phyloP scores from a whole-genome alignment of 1,139 yeast species.

The Waltiozyma sp. region DNA sequence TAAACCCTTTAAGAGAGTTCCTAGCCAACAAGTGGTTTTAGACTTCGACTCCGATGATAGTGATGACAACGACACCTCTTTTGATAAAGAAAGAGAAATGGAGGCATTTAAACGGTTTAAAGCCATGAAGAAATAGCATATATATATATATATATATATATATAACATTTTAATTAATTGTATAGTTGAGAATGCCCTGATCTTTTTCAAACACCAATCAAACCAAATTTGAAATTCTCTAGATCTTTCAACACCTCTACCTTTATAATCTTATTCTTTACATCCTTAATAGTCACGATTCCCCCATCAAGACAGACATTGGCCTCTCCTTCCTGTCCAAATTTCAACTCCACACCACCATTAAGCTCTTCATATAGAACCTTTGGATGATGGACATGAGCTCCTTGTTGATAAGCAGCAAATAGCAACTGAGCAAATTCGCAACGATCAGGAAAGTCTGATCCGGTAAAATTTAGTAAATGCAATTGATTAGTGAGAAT shows the following conservation, averaged over 20 bases:
- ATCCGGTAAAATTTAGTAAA: constrained; percentile 30
- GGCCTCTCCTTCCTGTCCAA: constrained; percentile 11
- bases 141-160: too few species aligned
- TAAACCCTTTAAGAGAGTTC: neutral
- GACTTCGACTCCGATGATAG: neutral
- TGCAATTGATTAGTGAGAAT: constrained; percentile 41
- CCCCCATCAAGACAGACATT: constrained; percentile 9
- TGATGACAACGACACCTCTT: neutral
- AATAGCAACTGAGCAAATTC: constrained; percentile 46
- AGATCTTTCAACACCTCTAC: constrained; percentile 3
- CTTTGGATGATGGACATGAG: constrained; percentile 34
- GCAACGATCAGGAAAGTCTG: constrained; percentile 9
- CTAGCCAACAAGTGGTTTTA: neutral
- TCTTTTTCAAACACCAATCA: constrained; percentile 5
- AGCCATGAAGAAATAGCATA: neutral
- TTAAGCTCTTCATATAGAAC: constrained; percentile 34
- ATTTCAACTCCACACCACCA: constrained; percentile 8
- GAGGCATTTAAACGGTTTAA: neutral
- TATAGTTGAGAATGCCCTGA: neutral
- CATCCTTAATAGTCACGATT: constrained; percentile 6
- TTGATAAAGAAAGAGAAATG: neutral
- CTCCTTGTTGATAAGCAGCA: constrained; percentile 47
- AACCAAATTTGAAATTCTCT: constrained; percentile 4
- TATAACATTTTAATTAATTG: neutral
- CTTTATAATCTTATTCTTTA: constrained; percentile 8